Evolutionary conservation across 1,284 basidiomycete species (phyloP).

Genomic region (Fomitopsis betulina): DNA sequence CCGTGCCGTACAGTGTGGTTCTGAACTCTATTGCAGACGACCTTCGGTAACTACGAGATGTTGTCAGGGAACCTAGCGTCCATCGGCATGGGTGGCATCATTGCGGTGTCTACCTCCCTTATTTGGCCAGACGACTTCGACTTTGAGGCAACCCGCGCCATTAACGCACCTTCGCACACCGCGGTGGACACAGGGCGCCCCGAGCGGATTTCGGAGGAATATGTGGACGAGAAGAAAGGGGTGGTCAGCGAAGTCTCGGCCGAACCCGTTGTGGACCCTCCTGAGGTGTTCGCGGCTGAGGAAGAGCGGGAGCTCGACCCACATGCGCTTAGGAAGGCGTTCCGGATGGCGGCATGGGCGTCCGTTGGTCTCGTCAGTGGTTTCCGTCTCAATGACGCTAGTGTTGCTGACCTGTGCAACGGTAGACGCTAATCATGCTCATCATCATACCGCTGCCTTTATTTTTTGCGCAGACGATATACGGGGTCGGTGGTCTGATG

Average conservation of each 20-base stretch:
- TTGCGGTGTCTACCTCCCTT: conserved; percentile 61
- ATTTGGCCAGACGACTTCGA: conserved; percentile 78
- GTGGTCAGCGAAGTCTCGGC: conserved; percentile 25
- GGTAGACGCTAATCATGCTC: conserved; percentile 59
- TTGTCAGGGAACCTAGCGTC: conserved; percentile 86
- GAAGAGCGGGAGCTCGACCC: conserved; percentile 60
- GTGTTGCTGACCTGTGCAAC: background rate
- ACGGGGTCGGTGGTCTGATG: conserved; percentile 60
- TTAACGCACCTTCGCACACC: conserved; percentile 46
- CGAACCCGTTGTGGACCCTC: conserved; percentile 25
- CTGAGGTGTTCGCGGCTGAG: conserved; percentile 32
- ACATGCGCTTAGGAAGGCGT: conserved; percentile 61
- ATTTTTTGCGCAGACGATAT: conserved; percentile 78
- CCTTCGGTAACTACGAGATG: conserved; percentile 74
- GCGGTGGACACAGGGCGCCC: conserved; percentile 16
- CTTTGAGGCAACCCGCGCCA: conserved; percentile 72
- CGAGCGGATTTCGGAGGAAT: conserved; percentile 17
- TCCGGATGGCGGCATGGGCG: conserved; percentile 70
- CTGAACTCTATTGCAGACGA: conserved; percentile 22
- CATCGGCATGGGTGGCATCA: conserved; percentile 77
- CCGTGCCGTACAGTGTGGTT: conserved; percentile 9
- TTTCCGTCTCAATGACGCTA: background rate
- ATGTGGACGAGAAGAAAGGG: conserved; percentile 38
- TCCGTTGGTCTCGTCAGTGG: conserved; percentile 62
- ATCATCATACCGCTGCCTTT: conserved; percentile 79